Evolutionary conservation across 2,329 filamentous ascomycete genomes (phyloP).

Genomic region (Penicillium sp.): DNA sequence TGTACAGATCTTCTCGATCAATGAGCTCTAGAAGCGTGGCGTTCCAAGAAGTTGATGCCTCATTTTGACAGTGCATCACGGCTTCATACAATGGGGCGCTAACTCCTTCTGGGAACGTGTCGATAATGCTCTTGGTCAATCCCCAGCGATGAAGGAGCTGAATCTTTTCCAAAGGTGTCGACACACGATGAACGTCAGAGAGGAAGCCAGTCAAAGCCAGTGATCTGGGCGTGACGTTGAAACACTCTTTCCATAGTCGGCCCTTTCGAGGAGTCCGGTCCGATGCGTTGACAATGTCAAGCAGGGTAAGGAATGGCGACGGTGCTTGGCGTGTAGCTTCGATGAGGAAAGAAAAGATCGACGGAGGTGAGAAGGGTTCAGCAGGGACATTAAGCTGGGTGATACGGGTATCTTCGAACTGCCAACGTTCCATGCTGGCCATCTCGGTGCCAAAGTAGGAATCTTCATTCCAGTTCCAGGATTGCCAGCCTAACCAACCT

Average conservation of each 20-base stretch:
- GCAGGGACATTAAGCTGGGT: slow-evolving; percentile 51
- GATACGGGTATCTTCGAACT: slow-evolving; percentile 61
- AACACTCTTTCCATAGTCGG: slow-evolving; percentile 46
- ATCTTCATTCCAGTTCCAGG: slow-evolving; percentile 62
- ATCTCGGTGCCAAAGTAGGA: slow-evolving; percentile 68
- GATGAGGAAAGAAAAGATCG: slow-evolving; percentile 63
- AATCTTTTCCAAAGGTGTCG: slow-evolving; percentile 67
- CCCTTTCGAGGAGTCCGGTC: slow-evolving; percentile 38
- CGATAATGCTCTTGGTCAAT: slow-evolving; percentile 68
- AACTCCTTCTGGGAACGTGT: slow-evolving; percentile 86
- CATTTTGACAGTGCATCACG: slow-evolving; percentile 82
- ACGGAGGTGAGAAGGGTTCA: slow-evolving; percentile 63
- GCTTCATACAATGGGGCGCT: slow-evolving; percentile 80
- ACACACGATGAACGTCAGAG: slow-evolving; percentile 57
- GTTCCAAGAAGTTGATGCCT: slow-evolving; percentile 78
- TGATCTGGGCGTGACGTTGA: slow-evolving; percentile 66
- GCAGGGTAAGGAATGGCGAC: slow-evolving; percentile 56
- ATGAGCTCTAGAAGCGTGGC: slow-evolving; percentile 74
- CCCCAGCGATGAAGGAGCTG: slow-evolving; percentile 75
- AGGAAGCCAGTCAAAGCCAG: slow-evolving; percentile 74
- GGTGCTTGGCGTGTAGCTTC: slow-evolving; percentile 43
- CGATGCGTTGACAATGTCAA: slow-evolving; percentile 53
- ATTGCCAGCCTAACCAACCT: slow-evolving; percentile 77
- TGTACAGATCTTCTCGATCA: slow-evolving; percentile 79
- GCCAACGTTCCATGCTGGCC: slow-evolving; percentile 59